Conservation (phyloP, 768 basidiomycete species). For the Plicaturopsis crispa region DNA sequence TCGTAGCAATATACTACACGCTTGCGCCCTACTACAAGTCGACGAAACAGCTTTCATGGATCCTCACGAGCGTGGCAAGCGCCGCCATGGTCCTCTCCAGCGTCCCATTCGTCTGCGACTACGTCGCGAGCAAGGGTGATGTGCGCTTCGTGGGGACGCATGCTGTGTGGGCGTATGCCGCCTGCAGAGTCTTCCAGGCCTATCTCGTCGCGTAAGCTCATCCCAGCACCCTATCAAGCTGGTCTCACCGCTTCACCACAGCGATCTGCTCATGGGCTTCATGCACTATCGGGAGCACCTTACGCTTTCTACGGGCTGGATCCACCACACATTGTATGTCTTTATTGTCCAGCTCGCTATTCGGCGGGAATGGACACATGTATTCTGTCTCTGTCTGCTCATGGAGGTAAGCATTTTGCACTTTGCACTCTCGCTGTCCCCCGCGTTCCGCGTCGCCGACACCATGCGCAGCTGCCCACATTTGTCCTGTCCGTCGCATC, state of each 20-base stretch:
- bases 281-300: constrained; percentile 38
- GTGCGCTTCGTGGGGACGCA: constrained; percentile 17
- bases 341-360: constrained; percentile 31
- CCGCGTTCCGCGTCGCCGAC: background rate
- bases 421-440: constrained; percentile 5
- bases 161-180: constrained; percentile 15
- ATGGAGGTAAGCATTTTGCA: constrained; percentile 35
- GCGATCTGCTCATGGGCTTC: constrained; percentile 38
- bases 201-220: constrained; percentile 33
- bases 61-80: constrained; percentile 35
- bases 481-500: constrained; percentile 41
- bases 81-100: constrained; percentile 31
- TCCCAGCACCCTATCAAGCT: background rate
- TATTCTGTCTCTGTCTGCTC: constrained; percentile 35
- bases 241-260: constrained; percentile 9
- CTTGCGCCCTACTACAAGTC: constrained; percentile 22
- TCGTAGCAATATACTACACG: constrained; percentile 20
- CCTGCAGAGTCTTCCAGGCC: constrained; percentile 34
- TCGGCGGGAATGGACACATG: constrained; percentile 24
- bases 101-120: constrained; percentile 29
- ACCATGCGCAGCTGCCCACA: constrained; percentile 36
- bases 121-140: constrained; percentile 15
- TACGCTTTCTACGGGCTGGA: constrained; percentile 48
- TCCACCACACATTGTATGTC: constrained; percentile 39
- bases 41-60: constrained; percentile 37